Percentiles rank a stretch among this genome's conserved stretches.
Evolutionary conservation across 2,329 filamentous ascomycete species (phyloP).

Genomic region (Chaetomiaceae sp.): DNA sequence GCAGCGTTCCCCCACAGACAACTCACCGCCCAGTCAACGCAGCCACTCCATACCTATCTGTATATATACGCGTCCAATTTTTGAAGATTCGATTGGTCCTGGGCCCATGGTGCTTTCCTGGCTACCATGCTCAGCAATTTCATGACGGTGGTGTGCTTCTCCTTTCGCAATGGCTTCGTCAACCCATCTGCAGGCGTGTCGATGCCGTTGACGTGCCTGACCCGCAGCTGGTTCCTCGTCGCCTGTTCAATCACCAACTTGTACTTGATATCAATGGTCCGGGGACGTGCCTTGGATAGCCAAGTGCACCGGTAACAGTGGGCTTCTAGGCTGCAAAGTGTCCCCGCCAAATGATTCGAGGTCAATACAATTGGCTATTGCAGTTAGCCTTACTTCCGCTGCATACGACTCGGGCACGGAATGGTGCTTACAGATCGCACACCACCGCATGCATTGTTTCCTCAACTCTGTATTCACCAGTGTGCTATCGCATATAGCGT

Average conservation of each 20-base stretch:
- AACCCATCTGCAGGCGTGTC: slow-evolving; percentile 6
- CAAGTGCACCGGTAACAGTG: neutral
- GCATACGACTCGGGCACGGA: neutral
- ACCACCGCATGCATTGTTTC: neutral
- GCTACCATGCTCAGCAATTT: slow-evolving; percentile 32
- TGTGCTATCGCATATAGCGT: neutral
- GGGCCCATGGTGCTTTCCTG: slow-evolving; percentile 24
- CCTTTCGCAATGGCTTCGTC: slow-evolving; percentile 1
- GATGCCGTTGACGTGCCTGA: neutral
- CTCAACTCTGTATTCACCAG: neutral
- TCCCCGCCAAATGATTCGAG: no score
- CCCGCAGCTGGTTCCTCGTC: neutral
- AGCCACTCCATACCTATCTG: no score
- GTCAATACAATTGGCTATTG: neutral
- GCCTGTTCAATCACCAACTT: slow-evolving; percentile 11
- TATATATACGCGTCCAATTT: no score
- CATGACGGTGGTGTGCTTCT: slow-evolving; percentile 25
- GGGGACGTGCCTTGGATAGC: neutral
- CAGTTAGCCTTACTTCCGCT: no score
- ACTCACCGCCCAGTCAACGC: no score
- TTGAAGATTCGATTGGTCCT: no score
- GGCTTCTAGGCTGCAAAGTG: neutral
- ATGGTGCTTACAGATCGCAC: neutral
- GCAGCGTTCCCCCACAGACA: no score
- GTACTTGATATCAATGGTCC: slow-evolving; percentile 8